Percentiles rank a stretch among this genome's conserved stretches.
Evolutionary conservation across 345 rosid species (phyloP).

Genomic region (Hypericum androsaemum): DNA sequence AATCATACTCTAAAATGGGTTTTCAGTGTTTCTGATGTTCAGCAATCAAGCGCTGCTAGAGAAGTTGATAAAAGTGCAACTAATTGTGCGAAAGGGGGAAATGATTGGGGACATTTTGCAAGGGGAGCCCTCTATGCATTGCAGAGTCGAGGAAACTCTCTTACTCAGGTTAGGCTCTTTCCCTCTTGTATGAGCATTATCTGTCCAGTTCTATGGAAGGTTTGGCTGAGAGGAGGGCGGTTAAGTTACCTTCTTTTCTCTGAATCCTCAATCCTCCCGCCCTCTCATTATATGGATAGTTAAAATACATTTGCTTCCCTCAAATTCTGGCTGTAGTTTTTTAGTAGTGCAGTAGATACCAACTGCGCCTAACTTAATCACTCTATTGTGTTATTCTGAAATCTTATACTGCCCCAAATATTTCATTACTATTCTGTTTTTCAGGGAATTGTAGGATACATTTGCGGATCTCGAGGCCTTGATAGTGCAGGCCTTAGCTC

Average conservation of each 20-base stretch:
- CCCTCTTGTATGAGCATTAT: neutral
- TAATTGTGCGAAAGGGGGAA: conserved; percentile 31
- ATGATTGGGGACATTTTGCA: conserved; percentile 78
- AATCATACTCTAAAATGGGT: conserved; percentile 1
- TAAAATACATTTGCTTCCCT: no score
- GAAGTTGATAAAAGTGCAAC: conserved; percentile 21
- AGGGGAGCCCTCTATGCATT: conserved; percentile 83
- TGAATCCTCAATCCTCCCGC: no score
- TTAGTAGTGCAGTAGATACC: no score
- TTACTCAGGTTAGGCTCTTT: conserved; percentile 45
- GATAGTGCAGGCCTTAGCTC: conserved; percentile 98
- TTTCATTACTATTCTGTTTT: conserved; percentile 15
- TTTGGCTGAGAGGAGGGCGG: no score
- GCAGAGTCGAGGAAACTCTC: conserved; percentile 44
- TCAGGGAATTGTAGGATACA: conserved; percentile 84
- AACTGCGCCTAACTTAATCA: no score
- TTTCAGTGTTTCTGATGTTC: conserved; percentile 60
- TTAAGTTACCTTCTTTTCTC: no score
- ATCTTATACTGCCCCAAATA: neutral
- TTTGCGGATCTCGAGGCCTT: conserved; percentile 75
- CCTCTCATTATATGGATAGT: no score
- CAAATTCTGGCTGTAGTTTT: no score
- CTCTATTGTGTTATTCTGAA: neutral
- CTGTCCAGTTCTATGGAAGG: no score
- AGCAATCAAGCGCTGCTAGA: conserved; percentile 30